Evolutionary conservation across 2,329 filamentous ascomycete species (phyloP), one percentile per base, ranked within the genome.

Genomic region (Rugonectria rugulosa): DNA sequence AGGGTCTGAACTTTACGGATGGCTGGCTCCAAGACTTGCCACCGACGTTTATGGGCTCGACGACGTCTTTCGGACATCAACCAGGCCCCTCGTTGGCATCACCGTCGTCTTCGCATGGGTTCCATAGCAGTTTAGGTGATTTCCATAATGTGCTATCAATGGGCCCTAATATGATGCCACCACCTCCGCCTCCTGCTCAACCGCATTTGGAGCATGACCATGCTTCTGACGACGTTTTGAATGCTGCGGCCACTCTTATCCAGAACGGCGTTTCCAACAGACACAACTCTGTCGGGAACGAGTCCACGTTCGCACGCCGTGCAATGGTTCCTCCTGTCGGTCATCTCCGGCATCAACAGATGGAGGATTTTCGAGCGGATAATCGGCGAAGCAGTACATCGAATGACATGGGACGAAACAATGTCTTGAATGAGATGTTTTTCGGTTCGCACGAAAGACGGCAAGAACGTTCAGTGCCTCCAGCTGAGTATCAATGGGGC

Each of bases 41-140:
- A 5, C 87, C 87, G 2, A 80, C 80, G 43, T 86, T 89, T 61
- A 83, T 90, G 74, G 87, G 87, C 45, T 85, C 87, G 11, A 78
- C 83, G 1, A 88, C 87, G 17, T 88, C 85, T 3, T 83, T 84
- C 60, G 85, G 86, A 15, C 80, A 84, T 44, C 81, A 83, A 29
- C 73, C 77, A 12, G 66, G 69, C 31, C 61, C 70, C 6, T 65
- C 72, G 14, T 51, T 69, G 21, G 56, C 57, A 21, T 59, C 69
- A 8, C 60, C 69, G 9, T 57, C 69, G 10, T 37, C 64, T 17
- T 41, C 54, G 11, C 66, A 63, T 20, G 67, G 65, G 19, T 41
- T 63, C 14, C 53, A 61, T 37, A 61, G 58, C 37, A 46, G 48
- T n/a, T 37, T 62, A n/a, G 53, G 54, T 15, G 63, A 65, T 23